Evolutionary conservation across 2,329 filamentous ascomycete species (phyloP), one percentile per base, ranked within the genome.

Genomic region (Cladosporium oxysporum): DNA sequence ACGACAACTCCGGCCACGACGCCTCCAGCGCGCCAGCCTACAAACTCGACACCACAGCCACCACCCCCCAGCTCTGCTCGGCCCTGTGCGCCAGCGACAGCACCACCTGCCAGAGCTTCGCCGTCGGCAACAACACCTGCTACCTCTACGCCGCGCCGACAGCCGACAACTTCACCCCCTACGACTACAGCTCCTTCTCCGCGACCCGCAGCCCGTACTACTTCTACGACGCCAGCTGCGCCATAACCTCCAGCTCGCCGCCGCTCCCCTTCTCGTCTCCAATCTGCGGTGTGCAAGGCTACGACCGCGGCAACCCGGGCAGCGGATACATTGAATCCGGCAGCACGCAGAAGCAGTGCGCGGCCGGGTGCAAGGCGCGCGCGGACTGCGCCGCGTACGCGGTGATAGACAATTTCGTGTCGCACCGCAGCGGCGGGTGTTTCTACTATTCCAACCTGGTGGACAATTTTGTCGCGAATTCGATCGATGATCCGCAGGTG

Each of bases 191-290:
- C 55, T 41, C 33, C 37, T 58, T 58, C 33, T 58, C 55, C 31
- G 55, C 55, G 18, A 58, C 55, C 33, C 55, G 55, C 35, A 58
- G 55, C 55, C 55, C 55, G 23, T 58, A 58, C 55, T 58, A 58
- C 55, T 58, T 58, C 55, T 58, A 58, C 55, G 55, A 58, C 55
- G 33, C 35, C 55, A 18, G n/a, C 55, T 58, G 55, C 55, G 14
- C 55, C 35, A 41, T 58, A 5, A 58, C 55, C 23, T 29, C 55
- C 55, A 58, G 35, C 55, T 58, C 55, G 33, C 55, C 55, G 1
- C 55, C 55, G 16, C 55, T 58, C 55, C 12, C 55, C 33, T 58
- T 44, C 55, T 44, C 33, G 7, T 16, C 55, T 21, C 55, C 55
- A 3, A 41, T 58, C 35, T 58, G 55, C 21, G 35, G 55, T 23